Conservation (phyloP, 2,329 filamentous ascomycete species). For the Colletotrichum coccodes region DNA sequence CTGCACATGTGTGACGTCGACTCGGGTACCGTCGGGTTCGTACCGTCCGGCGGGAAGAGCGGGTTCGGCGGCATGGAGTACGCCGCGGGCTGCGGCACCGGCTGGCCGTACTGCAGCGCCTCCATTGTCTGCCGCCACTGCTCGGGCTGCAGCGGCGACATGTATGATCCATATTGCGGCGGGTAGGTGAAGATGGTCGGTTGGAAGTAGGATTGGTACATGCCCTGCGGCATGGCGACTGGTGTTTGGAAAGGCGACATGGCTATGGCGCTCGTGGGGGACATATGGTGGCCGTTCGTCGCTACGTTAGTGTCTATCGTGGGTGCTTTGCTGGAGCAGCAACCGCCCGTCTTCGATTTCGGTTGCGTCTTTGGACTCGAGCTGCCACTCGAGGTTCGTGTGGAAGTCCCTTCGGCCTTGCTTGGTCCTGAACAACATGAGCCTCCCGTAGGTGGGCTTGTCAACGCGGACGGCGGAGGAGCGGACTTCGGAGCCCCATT, state of each 20-base stretch:
- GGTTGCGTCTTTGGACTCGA: conserved; percentile 32
- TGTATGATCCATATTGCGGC: conserved; percentile 63
- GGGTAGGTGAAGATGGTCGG: conserved; percentile 63
- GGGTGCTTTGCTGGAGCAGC: conserved; percentile 47
- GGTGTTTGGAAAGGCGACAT: conserved; percentile 48
- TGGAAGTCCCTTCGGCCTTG: conserved; percentile 22
- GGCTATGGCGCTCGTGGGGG: conserved; percentile 34
- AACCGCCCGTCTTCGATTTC: conserved; percentile 40
- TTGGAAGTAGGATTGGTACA: conserved; percentile 53
- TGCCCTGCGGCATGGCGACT: conserved; percentile 48
- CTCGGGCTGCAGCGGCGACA: conserved; percentile 64
- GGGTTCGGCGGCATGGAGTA: conserved; percentile 20
- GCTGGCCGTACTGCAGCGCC: conserved; percentile 49
- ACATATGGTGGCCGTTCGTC: conserved; percentile 14
- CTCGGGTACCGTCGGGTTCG: conserved; percentile 37
- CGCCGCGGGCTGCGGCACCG: conserved; percentile 38
- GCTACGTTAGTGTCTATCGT: conserved; percentile 24
- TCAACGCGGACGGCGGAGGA: neutral
- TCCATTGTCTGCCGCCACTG: conserved; percentile 62
- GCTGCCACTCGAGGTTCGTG: conserved; percentile 24
- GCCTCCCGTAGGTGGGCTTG: conserved; percentile 13
- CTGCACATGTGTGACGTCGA: conserved; percentile 58
- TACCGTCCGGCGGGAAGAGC: conserved; percentile 14
- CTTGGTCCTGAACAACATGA: conserved; percentile 37
- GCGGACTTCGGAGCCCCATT: conserved; percentile 12